Conservation (phyloP, 2,329 filamentous ascomycete genomes). For the Ilyonectria destructans region DNA sequence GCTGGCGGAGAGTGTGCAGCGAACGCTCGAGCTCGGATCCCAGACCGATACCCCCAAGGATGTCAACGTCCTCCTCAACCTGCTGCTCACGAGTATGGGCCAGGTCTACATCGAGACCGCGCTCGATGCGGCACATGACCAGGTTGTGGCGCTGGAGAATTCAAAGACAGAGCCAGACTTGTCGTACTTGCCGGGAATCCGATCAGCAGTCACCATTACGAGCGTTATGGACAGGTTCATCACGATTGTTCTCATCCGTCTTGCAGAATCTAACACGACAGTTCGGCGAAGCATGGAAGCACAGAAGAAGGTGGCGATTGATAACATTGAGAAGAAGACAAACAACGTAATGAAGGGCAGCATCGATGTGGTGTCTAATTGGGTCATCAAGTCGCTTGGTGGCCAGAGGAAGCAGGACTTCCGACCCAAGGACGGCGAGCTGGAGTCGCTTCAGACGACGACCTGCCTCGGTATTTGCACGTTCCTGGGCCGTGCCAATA, state of each 20-base stretch:
- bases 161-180: constrained; percentile 90
- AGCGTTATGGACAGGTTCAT: constrained; percentile 96
- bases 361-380: constrained; percentile 80
- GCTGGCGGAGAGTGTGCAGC: constrained; percentile 94
- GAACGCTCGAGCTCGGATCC: constrained; percentile 91
- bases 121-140: constrained; percentile 80
- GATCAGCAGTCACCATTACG: constrained; percentile 88
- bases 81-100: constrained; percentile 90
- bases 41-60: constrained; percentile 94
- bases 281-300: constrained; percentile 93
- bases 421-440: constrained; percentile 85
- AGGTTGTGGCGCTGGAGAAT: constrained; percentile 83
- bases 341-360: constrained; percentile 72
- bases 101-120: constrained; percentile 83
- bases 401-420: constrained; percentile 93
- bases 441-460: constrained; percentile 86
- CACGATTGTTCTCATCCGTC: constrained; percentile 88
- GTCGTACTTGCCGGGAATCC: constrained; percentile 83
- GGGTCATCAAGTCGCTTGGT: constrained; percentile 80
- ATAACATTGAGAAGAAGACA: constrained; percentile 88
- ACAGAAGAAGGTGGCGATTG: constrained; percentile 80
- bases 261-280: constrained; percentile 91
- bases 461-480: constrained; percentile 87
- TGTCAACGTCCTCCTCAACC: constrained; percentile 85
- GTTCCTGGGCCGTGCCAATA: constrained; percentile 82